phyloP scores from a whole-genome alignment of 441 rosid species.

The Adansonia grandidieri region DNA sequence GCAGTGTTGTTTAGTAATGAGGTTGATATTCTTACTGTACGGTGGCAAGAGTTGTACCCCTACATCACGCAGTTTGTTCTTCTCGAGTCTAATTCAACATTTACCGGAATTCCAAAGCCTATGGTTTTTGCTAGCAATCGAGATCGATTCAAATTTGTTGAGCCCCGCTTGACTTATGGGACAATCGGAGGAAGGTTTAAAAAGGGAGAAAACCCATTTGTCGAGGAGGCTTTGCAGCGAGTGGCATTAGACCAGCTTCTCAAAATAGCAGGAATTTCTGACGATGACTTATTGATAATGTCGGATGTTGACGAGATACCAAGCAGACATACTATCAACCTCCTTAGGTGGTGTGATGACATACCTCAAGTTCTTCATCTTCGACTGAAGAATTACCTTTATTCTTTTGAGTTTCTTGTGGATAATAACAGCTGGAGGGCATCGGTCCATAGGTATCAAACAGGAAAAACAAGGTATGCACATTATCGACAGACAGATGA shows the following conservation, averaged over 20 bases:
- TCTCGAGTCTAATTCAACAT: slow-evolving; percentile 85
- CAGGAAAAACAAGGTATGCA: slow-evolving; percentile 78
- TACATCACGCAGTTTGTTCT: slow-evolving; percentile 82
- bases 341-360: slow-evolving; percentile 91
- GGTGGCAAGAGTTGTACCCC: slow-evolving; percentile 90
- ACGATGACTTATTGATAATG: slow-evolving; percentile 92
- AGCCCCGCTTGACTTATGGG: slow-evolving; percentile 86
- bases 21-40: slow-evolving; percentile 70
- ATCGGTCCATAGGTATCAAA: slow-evolving; percentile 75
- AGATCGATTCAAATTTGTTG: slow-evolving; percentile 69
- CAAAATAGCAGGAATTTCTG: slow-evolving; percentile 81
- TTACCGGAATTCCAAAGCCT: slow-evolving; percentile 73
- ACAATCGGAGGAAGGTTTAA: slow-evolving; percentile 73
- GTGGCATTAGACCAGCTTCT: slow-evolving; percentile 87
- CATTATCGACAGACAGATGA: slow-evolving; percentile 88
- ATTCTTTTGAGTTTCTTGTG: slow-evolving; percentile 82
- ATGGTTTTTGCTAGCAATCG: slow-evolving; percentile 67
- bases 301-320: slow-evolving; percentile 98
- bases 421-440: slow-evolving; percentile 97
- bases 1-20: slow-evolving; percentile 88
- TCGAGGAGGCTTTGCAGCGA: slow-evolving; percentile 87
- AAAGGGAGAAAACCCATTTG: slow-evolving; percentile 85
- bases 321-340: slow-evolving; percentile 85
- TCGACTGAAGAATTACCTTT: slow-evolving; percentile 82
- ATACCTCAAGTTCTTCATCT: slow-evolving; percentile 77